These are phyloP conservation scores for Fragaria ananassa DNA, from an alignment of 306 rosid species.

Conservation along the genomic window DNA sequence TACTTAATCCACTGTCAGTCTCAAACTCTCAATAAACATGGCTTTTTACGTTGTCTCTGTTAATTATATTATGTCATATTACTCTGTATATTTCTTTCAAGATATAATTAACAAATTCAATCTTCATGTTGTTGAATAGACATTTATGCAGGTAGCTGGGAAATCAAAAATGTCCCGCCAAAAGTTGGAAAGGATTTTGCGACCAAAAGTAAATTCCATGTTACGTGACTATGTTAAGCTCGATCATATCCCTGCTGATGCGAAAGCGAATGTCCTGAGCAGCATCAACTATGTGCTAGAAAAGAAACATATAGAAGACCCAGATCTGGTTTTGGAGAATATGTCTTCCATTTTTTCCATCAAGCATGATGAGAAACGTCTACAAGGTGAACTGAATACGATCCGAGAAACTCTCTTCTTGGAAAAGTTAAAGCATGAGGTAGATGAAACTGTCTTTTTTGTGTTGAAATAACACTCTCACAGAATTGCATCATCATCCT, in stretches of 20 bases:
- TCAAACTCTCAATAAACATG: too few relatives aligned
- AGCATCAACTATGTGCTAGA: rapidly evolving
- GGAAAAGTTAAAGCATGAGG: not conserved
- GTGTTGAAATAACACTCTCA: too few relatives aligned
- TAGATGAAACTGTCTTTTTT: not conserved
- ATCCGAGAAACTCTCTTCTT: not conserved
- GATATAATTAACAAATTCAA: not conserved
- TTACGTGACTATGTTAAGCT: not conserved
- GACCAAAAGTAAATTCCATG: not conserved
- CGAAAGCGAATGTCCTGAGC: rapidly evolving
- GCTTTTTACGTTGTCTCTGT: too few relatives aligned
- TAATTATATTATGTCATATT: not conserved
- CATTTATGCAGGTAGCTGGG: not conserved
- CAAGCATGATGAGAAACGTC: not conserved
- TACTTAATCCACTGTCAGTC: too few relatives aligned
- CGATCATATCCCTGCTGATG: not conserved
- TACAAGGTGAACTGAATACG: not conserved
- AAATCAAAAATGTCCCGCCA: rapidly evolving
- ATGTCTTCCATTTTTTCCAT: not conserved
- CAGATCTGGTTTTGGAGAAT: not conserved
- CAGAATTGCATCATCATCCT: too few relatives aligned
- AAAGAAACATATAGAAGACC: not conserved
- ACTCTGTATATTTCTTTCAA: too few relatives aligned
- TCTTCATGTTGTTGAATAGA: not conserved
- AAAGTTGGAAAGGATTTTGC: rapidly evolving